phyloP scores from a whole-genome alignment of 106 monocot species.

The Apostasia ramifera region DNA sequence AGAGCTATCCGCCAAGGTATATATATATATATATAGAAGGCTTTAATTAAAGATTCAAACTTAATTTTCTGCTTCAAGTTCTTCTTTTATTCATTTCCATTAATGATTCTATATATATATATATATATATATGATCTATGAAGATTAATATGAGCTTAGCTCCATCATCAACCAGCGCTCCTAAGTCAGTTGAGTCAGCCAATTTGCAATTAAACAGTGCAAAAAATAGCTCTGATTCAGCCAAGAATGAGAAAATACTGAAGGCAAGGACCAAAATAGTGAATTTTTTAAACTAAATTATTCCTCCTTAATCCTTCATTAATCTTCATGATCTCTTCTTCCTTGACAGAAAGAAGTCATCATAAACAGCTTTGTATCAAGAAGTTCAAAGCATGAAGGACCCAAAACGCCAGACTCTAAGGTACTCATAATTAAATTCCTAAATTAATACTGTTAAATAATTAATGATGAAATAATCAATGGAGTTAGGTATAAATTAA shows the following conservation, averaged over 20 bases:
- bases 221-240: conserved; percentile 8
- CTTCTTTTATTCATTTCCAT: not conserved
- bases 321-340: not conserved
- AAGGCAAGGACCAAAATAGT: not conserved
- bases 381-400: conserved; percentile 50
- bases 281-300: not conserved
- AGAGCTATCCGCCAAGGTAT: conserved; percentile 45
- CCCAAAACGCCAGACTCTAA: conserved; percentile 66
- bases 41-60: too few relatives aligned
- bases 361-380: conserved; percentile 25
- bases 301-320: not conserved
- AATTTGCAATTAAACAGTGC: conserved; percentile 22
- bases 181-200: conserved; percentile 24
- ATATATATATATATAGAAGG: not conserved
- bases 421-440: conserved; percentile 15
- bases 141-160: conserved; percentile 28
- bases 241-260: not conserved
- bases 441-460: too few relatives aligned
- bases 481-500: too few relatives aligned
- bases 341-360: conserved; percentile 30
- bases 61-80: too few relatives aligned
- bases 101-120: not conserved
- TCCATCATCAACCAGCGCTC: conserved; percentile 18
- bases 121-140: not conserved
- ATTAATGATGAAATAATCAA: too few relatives aligned